phyloP scores from a whole-genome alignment of 306 rosid species.

The Nissolia schottii region DNA sequence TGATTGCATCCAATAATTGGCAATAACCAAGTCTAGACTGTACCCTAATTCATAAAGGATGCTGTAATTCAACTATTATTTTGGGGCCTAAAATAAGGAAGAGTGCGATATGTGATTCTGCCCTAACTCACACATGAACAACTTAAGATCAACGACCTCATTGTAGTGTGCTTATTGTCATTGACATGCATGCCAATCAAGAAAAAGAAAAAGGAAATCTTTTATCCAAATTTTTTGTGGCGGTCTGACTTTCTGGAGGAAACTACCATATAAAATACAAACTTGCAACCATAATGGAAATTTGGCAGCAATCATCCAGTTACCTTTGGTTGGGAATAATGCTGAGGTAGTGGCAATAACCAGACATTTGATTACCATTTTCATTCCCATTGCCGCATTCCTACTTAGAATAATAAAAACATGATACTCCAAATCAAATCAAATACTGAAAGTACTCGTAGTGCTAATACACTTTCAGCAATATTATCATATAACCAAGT shows the following conservation, averaged over 20 bases:
- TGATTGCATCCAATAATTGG: too few species aligned
- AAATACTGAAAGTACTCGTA: not conserved
- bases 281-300: not conserved
- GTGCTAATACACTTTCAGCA: not conserved
- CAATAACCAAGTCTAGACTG: too few species aligned
- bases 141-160: not conserved
- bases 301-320: not conserved
- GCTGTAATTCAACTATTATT: too few species aligned
- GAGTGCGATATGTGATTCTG: not conserved
- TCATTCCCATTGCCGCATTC: constrained; percentile 1
- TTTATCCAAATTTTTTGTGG: not conserved
- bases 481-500: not conserved
- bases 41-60: too few species aligned
- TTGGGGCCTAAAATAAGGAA: not conserved
- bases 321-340: not conserved
- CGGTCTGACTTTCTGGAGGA: not conserved
- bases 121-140: not conserved
- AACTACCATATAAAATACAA: not conserved
- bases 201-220: not conserved
- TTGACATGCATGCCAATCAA: not conserved
- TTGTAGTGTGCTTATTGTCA: not conserved
- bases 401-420: not conserved
- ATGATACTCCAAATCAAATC: too few species aligned
- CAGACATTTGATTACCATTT: not conserved
- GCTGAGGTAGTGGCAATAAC: not conserved